These are phyloP conservation scores for Trichoderma reesei DNA, from an alignment of 495 filamentous ascomycete species.

Conservation along the genomic window DNA sequence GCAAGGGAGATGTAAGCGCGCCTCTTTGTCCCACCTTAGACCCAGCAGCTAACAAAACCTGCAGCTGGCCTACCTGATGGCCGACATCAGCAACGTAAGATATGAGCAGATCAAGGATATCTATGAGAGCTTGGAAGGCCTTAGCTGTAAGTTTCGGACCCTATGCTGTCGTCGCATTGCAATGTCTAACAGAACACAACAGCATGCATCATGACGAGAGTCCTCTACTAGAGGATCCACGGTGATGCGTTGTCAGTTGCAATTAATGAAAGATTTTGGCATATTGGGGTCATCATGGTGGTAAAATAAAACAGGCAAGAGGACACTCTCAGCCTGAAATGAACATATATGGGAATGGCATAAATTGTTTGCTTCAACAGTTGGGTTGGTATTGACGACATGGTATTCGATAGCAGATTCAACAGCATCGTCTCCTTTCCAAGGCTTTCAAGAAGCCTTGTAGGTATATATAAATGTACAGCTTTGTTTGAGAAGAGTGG, in stretches of 20 bases:
- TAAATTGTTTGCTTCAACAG: too few species aligned
- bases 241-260: not conserved
- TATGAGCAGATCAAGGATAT: constrained; percentile 73
- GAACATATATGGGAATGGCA: too few species aligned
- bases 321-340: too few species aligned
- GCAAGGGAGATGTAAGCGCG: constrained; percentile 66
- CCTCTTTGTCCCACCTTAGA: not conserved
- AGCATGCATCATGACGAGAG: constrained; percentile 79
- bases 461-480: too few species aligned
- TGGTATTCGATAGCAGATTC: too few species aligned
- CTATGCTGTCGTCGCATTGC: not conserved
- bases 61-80: constrained; percentile 90
- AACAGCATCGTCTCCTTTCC: too few species aligned
- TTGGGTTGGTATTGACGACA: too few species aligned
- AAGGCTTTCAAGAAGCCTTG: too few species aligned
- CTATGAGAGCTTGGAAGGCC: constrained; percentile 66
- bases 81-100: constrained; percentile 84
- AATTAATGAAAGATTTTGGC: too few species aligned
- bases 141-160: constrained; percentile 55
- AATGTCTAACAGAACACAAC: constrained; percentile 6
- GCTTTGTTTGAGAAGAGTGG: too few species aligned
- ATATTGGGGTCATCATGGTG: too few species aligned
- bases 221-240: constrained; percentile 57
- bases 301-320: too few species aligned
- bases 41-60: constrained; percentile 12